Base-by-base conservation (phyloP, 257 asterid species). In the Cinchona pubescens region DNA sequence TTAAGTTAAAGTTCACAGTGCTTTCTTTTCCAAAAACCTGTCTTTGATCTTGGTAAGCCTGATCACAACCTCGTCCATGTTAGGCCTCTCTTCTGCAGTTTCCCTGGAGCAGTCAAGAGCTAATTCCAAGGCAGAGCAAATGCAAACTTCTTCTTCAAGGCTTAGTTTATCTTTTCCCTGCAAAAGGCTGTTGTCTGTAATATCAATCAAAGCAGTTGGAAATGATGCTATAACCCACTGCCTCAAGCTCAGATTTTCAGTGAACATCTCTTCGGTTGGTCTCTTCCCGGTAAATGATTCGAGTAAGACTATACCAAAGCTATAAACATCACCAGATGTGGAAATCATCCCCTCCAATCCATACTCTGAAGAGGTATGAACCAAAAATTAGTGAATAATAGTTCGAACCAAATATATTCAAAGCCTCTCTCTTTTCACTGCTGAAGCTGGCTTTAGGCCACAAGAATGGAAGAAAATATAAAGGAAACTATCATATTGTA, bases 221-320 rank as follows among this genome's bases (percentile, higher is more conserved):
- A 30, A 48, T 45, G 40, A 69, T 48, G 42, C 59, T 48, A 42
- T 4, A 27, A 46, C 61, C 74, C 74, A 69, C 40, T 69, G 16
- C 40, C 74, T 46, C 59, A 69, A 27, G 43, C 61, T 48, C 25
- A 69, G 4, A 69, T 48, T 69, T 69, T 48, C 61, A 6, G 25
- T 23, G 11, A 71, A 71, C 65, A 53, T 30, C 7, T 49, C 23
- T 11, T 71, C 75, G 14, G 63, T 71, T 51, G 75, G 75, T 25
- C 14, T 71, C 43, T 71, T 71, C 15, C 75, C 63, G 0, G 75
- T 71, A 53, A 71, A 53, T 23, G 62, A 18, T 71, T 71, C 75
- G 32, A 71, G 29, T 56, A 71, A 53, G 46, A 34, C 34, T n/a
- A 71, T 71, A 2, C 75, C 75, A 23, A 30, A 71, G 35, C 75